These are phyloP conservation scores for Colletotrichum nymphaeae DNA, from an alignment of 2,329 filamentous ascomycete genomes.

Conservation along the genomic window DNA sequence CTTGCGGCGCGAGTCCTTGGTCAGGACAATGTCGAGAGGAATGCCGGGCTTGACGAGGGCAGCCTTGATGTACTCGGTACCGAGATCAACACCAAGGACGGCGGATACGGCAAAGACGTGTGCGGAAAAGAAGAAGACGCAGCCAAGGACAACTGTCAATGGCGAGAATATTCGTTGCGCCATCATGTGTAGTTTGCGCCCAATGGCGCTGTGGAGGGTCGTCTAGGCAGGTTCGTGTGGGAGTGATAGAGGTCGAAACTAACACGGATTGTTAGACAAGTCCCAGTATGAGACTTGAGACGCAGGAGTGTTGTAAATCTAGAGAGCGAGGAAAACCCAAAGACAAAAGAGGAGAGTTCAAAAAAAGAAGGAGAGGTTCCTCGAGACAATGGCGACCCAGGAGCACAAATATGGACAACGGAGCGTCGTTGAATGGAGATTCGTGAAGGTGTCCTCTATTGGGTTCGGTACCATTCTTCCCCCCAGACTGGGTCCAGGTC, in stretches of 20 bases:
- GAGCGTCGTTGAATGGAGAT: conserved; percentile 22
- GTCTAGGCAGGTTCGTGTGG: conserved; percentile 1
- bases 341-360: neutral
- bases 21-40: conserved; percentile 96
- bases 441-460: conserved; percentile 35
- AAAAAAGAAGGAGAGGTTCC: conserved; percentile 2
- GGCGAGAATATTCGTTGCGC: conserved; percentile 47
- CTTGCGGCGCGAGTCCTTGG: conserved; percentile 97
- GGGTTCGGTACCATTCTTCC: conserved; percentile 27
- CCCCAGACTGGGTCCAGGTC: conserved; percentile 21
- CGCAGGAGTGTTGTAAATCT: neutral
- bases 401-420: conserved; percentile 22
- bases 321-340: neutral
- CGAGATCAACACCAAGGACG: conserved; percentile 92
- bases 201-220: conserved; percentile 25
- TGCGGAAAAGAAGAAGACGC: conserved; percentile 55
- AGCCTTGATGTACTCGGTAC: conserved; percentile 97
- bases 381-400: conserved; percentile 12
- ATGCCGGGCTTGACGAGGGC: conserved; percentile 96
- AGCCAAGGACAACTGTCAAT: conserved; percentile 51
- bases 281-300: conserved; percentile 25
- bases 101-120: conserved; percentile 71
- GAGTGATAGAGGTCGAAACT: conserved; percentile 13
- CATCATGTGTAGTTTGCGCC: conserved; percentile 43
- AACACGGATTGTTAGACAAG: conserved; percentile 17